phyloP scores from a whole-genome alignment of 306 rosid genomes.

The Ormosia emarginata region DNA sequence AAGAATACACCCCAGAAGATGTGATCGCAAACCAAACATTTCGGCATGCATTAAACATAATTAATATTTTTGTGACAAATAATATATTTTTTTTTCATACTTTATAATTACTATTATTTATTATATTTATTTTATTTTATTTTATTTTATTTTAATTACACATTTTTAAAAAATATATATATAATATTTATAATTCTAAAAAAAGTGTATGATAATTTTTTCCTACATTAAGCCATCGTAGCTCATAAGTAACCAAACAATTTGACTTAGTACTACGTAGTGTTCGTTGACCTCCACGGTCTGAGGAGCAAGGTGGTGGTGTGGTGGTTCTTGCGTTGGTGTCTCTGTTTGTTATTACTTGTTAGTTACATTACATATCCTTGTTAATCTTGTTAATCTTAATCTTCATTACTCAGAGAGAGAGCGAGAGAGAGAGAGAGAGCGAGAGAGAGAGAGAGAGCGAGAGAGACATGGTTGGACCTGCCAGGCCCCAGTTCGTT shows the following conservation, averaged over 20 bases:
- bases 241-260: neutral
- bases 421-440: neutral
- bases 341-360: neutral
- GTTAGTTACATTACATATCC: neutral
- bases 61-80: no score
- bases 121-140: no score
- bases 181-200: no score
- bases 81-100: no score
- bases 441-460: neutral
- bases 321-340: neutral
- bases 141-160: no score
- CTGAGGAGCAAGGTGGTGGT: neutral
- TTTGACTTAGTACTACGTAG: neutral
- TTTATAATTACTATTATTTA: no score
- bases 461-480: constrained; percentile 60
- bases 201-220: no score
- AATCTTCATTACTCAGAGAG: neutral
- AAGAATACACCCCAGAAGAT: no score
- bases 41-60: neutral
- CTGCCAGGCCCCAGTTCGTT: constrained; percentile 73
- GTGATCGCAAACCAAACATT: neutral
- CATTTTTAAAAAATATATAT: no score
- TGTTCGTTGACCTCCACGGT: neutral
- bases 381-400: neutral
- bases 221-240: neutral